phyloP scores from a whole-genome alignment of 2,329 filamentous ascomycete species.

The Herpotrichia juniperi region DNA sequence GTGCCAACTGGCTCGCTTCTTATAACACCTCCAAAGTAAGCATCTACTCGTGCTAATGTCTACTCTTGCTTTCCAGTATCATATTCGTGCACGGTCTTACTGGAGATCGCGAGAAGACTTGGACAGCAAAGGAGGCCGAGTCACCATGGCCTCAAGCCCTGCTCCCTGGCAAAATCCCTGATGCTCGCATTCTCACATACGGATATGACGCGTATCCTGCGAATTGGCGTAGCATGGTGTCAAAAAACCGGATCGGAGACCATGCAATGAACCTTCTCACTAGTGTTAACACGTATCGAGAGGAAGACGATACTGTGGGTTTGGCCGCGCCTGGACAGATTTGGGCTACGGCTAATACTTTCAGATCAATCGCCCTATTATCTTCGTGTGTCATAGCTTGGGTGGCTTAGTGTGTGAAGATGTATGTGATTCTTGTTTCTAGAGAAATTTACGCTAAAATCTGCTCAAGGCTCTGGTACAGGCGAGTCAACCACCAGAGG shows the following conservation, averaged over 20 bases:
- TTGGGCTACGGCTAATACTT: not conserved
- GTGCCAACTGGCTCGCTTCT: not conserved
- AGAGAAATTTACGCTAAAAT: not conserved
- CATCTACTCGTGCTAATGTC: too few species aligned
- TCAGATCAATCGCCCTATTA: constrained; percentile 32
- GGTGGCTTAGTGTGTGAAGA: constrained; percentile 37
- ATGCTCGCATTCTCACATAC: constrained; percentile 16
- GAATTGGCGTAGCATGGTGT: constrained; percentile 28
- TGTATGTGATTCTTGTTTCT: constrained; percentile 16
- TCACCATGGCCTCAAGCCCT: constrained; percentile 13
- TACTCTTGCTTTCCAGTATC: too few species aligned
- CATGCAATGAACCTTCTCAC: constrained; percentile 39
- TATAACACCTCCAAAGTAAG: too few species aligned
- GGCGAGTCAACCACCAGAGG: constrained; percentile 21
- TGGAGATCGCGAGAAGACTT: constrained; percentile 18
- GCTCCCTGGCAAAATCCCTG: constrained; percentile 5
- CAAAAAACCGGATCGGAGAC: constrained; percentile 31
- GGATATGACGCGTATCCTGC: constrained; percentile 25
- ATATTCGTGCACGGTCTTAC: constrained; percentile 22
- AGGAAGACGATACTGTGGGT: constrained; percentile 7
- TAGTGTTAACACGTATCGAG: constrained; percentile 17
- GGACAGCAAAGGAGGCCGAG: constrained; percentile 2
- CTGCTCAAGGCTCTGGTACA: constrained; percentile 8
- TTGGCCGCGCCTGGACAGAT: too few species aligned
- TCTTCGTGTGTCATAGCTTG: constrained; percentile 38